Evolutionary conservation across 768 basidiomycete species (phyloP).

Genomic region (Rhodotorula taiwanensis): DNA sequence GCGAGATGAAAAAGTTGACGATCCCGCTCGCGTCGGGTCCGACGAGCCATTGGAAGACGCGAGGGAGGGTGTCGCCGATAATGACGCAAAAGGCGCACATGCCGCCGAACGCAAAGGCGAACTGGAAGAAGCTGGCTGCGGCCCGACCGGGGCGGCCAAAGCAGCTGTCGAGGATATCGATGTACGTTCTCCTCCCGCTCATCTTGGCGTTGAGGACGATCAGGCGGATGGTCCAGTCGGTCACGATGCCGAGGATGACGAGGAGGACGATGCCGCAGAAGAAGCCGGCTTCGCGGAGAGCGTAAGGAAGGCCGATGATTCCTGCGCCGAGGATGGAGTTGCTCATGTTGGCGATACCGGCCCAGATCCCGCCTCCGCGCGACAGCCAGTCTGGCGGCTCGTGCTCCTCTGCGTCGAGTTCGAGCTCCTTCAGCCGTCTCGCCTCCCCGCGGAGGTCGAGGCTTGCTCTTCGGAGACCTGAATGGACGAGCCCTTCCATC

Average conservation of each 20-base stretch:
- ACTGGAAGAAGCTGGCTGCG: constrained; percentile 93
- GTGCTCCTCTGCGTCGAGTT: constrained; percentile 50
- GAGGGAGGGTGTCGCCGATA: constrained; percentile 92
- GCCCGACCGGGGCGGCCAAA: constrained; percentile 87
- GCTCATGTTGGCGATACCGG: constrained; percentile 81
- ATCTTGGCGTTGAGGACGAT: constrained; percentile 94
- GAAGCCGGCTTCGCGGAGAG: constrained; percentile 89
- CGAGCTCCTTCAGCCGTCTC: constrained; percentile 39
- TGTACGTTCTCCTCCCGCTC: constrained; percentile 61
- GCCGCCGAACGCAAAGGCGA: constrained; percentile 93
- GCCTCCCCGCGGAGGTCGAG: constrained; percentile 20
- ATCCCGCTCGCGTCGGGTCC: constrained; percentile 58
- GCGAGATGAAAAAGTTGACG: constrained; percentile 68
- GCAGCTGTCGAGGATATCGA: constrained; percentile 41
- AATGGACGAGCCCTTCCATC: constrained; percentile 32
- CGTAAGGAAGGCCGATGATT: constrained; percentile 73
- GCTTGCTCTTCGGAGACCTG: constrained; percentile 6
- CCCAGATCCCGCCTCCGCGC: constrained; percentile 45
- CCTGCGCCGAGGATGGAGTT: constrained; percentile 94
- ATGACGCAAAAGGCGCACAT: constrained; percentile 99
- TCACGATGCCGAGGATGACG: constrained; percentile 68
- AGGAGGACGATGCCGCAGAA: constrained; percentile 77
- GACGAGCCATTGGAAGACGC: constrained; percentile 80
- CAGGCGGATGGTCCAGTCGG: constrained; percentile 97
- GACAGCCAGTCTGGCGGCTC: constrained; percentile 36